A percentile compares a stretch with the other conserved stretches of the same genome.
phyloP scores from a whole-genome alignment of 208 protist species.

The Wallacemonas sp. region DNA sequence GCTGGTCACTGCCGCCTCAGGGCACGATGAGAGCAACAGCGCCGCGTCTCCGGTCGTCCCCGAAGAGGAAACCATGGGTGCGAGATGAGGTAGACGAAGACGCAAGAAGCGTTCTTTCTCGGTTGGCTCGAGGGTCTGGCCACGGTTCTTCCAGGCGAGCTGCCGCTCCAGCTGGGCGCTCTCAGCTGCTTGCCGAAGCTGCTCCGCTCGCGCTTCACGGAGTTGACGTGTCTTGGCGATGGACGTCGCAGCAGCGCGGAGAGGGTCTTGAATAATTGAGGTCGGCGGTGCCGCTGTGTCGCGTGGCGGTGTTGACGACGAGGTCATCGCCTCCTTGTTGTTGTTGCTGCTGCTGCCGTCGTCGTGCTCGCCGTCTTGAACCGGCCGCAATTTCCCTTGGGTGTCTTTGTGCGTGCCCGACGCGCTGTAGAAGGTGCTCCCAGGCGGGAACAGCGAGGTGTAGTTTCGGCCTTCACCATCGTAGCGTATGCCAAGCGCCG shows the following conservation, averaged over 20 bases:
- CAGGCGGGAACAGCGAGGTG: background rate
- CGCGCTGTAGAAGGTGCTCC: slow-evolving; percentile 16
- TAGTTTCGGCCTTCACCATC: slow-evolving; percentile 1
- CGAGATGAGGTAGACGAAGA: slow-evolving; percentile 20
- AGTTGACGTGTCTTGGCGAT: slow-evolving; percentile 27
- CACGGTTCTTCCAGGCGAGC: slow-evolving; percentile 24
- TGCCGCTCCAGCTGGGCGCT: slow-evolving; percentile 11
- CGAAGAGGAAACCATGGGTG: background rate
- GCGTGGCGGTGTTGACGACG: no score
- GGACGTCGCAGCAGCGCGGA: slow-evolving; percentile 10
- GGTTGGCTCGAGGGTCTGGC: slow-evolving; percentile 10
- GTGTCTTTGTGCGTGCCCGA: no score
- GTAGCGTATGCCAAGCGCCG: background rate
- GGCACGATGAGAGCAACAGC: no score
- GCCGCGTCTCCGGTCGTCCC: slow-evolving; percentile 19
- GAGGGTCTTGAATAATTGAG: background rate
- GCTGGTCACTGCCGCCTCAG: background rate
- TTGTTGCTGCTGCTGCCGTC: no score
- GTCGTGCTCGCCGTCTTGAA: no score
- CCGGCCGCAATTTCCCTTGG: no score
- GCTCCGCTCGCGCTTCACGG: slow-evolving; percentile 14
- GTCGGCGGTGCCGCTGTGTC: background rate
- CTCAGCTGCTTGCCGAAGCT: slow-evolving; percentile 3
- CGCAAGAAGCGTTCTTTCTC: slow-evolving; percentile 30
- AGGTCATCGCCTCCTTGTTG: no score